Percentiles rank a stretch among this genome's conserved stretches.
phyloP scores from a whole-genome alignment of 2,329 filamentous ascomycete species.

The Diaporthe ilicicola region DNA sequence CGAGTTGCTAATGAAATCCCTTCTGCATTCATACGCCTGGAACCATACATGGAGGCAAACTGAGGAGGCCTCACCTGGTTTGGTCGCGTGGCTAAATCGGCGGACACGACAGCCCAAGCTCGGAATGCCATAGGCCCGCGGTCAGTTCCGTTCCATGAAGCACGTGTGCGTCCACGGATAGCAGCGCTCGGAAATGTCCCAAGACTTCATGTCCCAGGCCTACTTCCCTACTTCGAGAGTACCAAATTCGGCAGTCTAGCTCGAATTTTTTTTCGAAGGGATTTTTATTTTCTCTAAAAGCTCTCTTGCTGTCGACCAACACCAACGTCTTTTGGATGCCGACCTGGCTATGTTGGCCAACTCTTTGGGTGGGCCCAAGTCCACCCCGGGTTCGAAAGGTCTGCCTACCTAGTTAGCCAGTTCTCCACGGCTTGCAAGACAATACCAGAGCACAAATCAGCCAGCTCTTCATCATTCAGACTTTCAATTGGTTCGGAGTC shows the following conservation, averaged over 20 bases:
- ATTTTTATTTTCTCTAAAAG: background rate
- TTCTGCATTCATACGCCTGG: background rate
- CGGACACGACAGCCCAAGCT: background rate
- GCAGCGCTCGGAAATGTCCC: background rate
- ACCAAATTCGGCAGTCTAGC: background rate
- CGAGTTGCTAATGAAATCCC: too few species aligned
- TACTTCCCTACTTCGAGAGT: background rate
- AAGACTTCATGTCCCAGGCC: background rate
- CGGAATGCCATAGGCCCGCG: slow-evolving; percentile 3
- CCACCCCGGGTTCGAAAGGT: too few species aligned
- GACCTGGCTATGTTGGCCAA: too few species aligned
- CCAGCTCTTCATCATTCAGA: too few species aligned
- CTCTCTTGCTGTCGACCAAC: too few species aligned
- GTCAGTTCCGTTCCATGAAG: background rate
- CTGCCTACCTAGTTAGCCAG: too few species aligned
- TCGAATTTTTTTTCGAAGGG: too few species aligned
- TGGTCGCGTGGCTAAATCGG: background rate
- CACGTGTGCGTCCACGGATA: background rate
- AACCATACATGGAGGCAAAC: background rate
- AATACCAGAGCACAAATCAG: too few species aligned
- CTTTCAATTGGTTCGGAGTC: too few species aligned
- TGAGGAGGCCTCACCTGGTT: background rate
- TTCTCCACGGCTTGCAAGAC: too few species aligned
- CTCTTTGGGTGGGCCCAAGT: too few species aligned
- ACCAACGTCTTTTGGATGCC: too few species aligned